Percentiles rank a stretch among this genome's conserved stretches.
Evolutionary conservation across 2,329 filamentous ascomycete genomes (phyloP).

Genomic region (Aspergillus nomiae): DNA sequence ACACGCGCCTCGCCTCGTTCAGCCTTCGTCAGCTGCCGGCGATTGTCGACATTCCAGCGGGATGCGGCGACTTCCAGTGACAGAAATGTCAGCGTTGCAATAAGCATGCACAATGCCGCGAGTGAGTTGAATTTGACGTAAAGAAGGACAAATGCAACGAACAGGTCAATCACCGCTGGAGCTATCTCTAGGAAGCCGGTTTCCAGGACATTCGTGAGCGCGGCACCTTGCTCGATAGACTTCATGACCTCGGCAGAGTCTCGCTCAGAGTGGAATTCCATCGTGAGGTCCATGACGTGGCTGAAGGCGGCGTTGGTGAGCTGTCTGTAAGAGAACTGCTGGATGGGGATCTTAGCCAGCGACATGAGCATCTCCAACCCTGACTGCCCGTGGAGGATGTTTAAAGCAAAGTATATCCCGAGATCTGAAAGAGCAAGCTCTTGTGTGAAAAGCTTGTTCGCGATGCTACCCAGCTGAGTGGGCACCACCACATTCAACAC

Average conservation of each 20-base stretch:
- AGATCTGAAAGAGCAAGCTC: too few species aligned
- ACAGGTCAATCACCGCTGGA: not conserved
- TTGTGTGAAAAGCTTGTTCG: too few species aligned
- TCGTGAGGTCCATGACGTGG: not conserved
- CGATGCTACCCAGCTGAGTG: too few species aligned
- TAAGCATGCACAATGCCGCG: not conserved
- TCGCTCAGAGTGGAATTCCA: not conserved
- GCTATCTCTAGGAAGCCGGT: not conserved
- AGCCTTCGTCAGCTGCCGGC: not conserved
- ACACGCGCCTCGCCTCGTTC: not conserved
- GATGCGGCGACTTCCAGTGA: not conserved
- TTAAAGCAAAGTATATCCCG: too few species aligned
- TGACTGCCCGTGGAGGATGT: too few species aligned
- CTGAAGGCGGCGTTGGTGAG: not conserved
- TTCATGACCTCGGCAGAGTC: not conserved
- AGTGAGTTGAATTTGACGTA: not conserved
- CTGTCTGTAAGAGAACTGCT: not conserved
- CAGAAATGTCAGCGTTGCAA: not conserved
- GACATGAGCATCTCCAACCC: too few species aligned
- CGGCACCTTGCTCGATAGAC: not conserved
- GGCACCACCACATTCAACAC: too few species aligned
- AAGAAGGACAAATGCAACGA: not conserved
- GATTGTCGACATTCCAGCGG: not conserved
- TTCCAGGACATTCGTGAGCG: not conserved
- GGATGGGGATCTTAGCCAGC: not conserved